Conservation (phyloP, 345 rosid genomes). For the Isatis tinctoria region DNA sequence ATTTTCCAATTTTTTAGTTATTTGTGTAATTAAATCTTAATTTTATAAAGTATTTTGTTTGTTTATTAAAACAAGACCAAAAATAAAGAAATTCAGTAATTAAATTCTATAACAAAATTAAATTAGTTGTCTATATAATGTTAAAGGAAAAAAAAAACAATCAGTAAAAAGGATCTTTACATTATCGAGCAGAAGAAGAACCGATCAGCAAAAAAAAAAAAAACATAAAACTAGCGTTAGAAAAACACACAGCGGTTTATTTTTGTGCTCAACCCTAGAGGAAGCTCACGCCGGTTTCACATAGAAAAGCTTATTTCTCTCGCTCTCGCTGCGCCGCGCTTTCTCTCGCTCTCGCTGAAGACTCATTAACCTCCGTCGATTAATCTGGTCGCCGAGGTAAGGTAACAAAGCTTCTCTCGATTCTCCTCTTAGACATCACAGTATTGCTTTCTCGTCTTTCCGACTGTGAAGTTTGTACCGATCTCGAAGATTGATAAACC, state of each 20-base stretch:
- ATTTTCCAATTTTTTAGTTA: no score
- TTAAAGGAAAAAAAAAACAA: no score
- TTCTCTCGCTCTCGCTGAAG: neutral
- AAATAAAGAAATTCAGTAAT: no score
- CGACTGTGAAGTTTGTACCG: neutral
- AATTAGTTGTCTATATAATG: no score
- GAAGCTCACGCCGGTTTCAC: conserved; percentile 16
- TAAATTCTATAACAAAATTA: no score
- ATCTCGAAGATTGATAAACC: neutral
- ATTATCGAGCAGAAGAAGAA: no score
- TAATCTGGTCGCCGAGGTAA: neutral
- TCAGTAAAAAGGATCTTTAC: no score
- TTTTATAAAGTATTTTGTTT: no score
- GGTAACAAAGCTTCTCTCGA: neutral
- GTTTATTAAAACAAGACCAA: no score
- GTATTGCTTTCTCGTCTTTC: neutral
- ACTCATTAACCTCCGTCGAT: neutral
- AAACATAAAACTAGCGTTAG: neutral
- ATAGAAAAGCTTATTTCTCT: neutral
- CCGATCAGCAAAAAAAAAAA: no score
- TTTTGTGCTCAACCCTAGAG: conserved; percentile 7
- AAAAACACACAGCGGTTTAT: neutral
- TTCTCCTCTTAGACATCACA: neutral
- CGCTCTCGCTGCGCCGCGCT: conserved; percentile 15
- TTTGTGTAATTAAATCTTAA: no score